phyloP scores from a whole-genome alignment of 163 green algal species.

The Volvox carteri region DNA sequence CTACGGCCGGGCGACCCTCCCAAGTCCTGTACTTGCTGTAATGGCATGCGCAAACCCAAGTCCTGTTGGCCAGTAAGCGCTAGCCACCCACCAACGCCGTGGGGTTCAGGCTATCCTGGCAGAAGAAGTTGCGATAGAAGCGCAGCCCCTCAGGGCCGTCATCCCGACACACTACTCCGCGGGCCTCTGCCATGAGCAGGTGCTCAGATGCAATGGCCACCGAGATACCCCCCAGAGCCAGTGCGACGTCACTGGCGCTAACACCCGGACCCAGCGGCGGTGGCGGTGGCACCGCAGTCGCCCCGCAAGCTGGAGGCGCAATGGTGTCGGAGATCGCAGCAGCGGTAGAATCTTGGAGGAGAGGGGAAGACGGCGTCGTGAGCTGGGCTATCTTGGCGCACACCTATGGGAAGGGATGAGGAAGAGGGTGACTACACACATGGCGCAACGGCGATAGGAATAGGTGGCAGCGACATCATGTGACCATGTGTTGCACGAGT shows the following conservation, averaged over 20 bases:
- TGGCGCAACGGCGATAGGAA: too few species aligned
- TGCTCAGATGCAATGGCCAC: constrained; percentile 87
- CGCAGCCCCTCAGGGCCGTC: constrained; percentile 86
- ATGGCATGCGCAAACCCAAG: not conserved
- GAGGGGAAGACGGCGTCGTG: constrained; percentile 8
- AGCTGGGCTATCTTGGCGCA: constrained; percentile 62
- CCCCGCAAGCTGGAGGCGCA: too few species aligned
- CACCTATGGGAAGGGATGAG: constrained; percentile 59
- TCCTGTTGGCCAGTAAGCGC: not conserved
- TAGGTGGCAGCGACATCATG: too few species aligned
- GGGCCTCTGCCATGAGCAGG: constrained; percentile 83
- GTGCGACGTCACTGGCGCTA: constrained; percentile 68
- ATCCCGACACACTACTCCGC: constrained; percentile 90
- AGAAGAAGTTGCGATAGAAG: constrained; percentile 95
- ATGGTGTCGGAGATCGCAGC: too few species aligned
- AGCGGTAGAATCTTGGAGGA: too few species aligned
- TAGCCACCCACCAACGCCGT: not conserved
- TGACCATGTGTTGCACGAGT: too few species aligned
- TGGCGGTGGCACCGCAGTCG: too few species aligned
- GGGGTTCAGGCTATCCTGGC: constrained; percentile 42
- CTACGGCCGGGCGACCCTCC: too few species aligned
- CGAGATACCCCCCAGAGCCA: constrained; percentile 60
- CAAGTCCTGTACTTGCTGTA: too few species aligned
- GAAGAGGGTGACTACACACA: too few species aligned
- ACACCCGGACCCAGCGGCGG: constrained; percentile 70